Base-by-base conservation (phyloP, 139 green algal genomes). In the Tetraselmis striata region DNA sequence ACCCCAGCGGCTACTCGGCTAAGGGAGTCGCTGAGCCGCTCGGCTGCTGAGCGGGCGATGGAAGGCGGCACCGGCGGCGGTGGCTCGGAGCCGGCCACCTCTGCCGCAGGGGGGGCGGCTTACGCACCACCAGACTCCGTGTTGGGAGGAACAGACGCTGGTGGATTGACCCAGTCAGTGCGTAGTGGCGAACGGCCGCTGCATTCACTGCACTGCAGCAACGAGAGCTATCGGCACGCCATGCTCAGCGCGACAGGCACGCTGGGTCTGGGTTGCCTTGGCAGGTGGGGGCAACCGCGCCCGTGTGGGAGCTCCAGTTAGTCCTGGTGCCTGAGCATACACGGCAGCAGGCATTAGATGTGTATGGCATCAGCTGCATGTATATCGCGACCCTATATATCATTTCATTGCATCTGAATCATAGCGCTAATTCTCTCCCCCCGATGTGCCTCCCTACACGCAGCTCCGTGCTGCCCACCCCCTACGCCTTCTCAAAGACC, bases 391-490 rank as follows among this genome's bases (percentile, higher is more conserved):
- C 11, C 45, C 5, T 18, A 67, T 67, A 67, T 67, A 25, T 67
- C 18, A 25, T 5, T 18, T 67, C 45, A 67, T 25, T 18, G 11
- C 45, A 67, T 67, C 45, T 5, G 45, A 67, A 67, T 18, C 45
- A 67, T 67, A 5, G 45, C 45, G 11, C 45, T 67, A 25, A 5
- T 18, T 67, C 45, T 67, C 11, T 67, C 45, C 45, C 18, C 45
- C 18, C 45, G 11, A 25, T 67, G 18, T 67, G 45, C 45, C 45
- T 67, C 45, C 18, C 45, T 18, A 18, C 18, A 67, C 80, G 83
- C 88, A 92, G 89, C 78, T 93, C 90, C 18, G 88, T 95, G 27
- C 85, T 97, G 32, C 93, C 92, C 0, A 75, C 95, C 1, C 92
- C 92, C 0, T 97, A 89, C 84, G 93, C 92, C 23, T 90, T 96